Evolutionary conservation across 2,329 filamentous ascomycete genomes (phyloP).

Genomic region (Pyrenochaeta sp.): DNA sequence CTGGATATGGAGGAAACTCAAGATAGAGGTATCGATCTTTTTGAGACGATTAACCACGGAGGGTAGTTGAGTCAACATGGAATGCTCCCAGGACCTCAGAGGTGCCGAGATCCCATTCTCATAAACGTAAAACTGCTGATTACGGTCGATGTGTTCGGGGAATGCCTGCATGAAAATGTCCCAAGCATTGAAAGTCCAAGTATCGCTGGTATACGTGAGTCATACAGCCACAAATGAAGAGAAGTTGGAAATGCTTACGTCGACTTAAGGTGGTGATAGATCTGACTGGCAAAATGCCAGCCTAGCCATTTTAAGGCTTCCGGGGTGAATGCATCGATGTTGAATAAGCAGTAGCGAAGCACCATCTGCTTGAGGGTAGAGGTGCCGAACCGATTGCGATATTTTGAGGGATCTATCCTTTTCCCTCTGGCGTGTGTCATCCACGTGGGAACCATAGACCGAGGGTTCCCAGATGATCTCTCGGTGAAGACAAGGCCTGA

Average conservation of each 20-base stretch:
- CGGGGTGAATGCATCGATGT: constrained; percentile 20
- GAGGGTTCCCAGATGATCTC: constrained; percentile 10
- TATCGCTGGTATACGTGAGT: constrained; percentile 13
- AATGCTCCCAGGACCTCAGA: background rate
- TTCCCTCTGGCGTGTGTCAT: constrained; percentile 17
- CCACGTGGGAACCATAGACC: constrained; percentile 30
- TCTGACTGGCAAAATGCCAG: constrained; percentile 24
- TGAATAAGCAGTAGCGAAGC: constrained; percentile 25
- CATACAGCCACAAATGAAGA: background rate
- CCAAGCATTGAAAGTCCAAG: constrained; percentile 24
- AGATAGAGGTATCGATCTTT: constrained; percentile 16
- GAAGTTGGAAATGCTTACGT: constrained; percentile 10
- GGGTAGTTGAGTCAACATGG: constrained; percentile 14
- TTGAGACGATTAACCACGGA: constrained; percentile 20
- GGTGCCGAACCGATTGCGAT: constrained; percentile 17
- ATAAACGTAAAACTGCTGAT: constrained; percentile 17
- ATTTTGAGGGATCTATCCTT: constrained; percentile 13
- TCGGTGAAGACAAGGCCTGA: constrained; percentile 30
- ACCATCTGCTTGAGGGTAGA: constrained; percentile 25
- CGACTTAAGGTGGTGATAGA: constrained; percentile 22
- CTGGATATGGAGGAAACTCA: constrained; percentile 28
- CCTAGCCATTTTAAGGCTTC: constrained; percentile 24
- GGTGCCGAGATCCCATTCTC: background rate
- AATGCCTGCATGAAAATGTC: constrained; percentile 24
- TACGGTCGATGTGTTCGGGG: constrained; percentile 20